phyloP scores from a whole-genome alignment of 2,329 filamentous ascomycete genomes.

The Aspergillus fijiensis region DNA sequence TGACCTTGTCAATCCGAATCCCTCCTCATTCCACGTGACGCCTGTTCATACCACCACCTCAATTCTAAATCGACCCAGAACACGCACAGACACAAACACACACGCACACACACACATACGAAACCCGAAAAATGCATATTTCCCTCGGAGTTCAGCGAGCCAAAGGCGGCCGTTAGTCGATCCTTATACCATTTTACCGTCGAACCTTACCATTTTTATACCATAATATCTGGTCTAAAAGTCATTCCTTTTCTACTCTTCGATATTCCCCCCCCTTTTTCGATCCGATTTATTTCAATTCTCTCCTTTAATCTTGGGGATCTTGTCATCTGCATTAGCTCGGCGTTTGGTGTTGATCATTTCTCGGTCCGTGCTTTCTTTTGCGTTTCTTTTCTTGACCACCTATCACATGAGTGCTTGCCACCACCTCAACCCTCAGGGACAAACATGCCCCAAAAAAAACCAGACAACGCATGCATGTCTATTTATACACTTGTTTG shows the following conservation, averaged over 20 bases:
- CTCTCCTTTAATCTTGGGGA: background rate
- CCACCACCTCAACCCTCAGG: background rate
- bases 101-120: background rate
- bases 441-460: background rate
- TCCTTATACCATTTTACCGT: background rate
- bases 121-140: slow-evolving; percentile 1
- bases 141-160: slow-evolving; percentile 7
- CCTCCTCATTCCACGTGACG: background rate
- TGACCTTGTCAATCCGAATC: slow-evolving; percentile 1
- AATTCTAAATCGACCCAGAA: background rate
- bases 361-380: background rate
- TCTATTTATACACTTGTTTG: background rate
- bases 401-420: background rate
- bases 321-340: slow-evolving; percentile 7
- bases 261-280: background rate
- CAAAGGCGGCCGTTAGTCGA: slow-evolving; percentile 4
- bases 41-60: background rate
- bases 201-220: background rate
- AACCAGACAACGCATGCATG: background rate
- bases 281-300: background rate
- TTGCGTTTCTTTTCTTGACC: background rate
- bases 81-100: background rate
- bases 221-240: slow-evolving; percentile 6
- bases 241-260: slow-evolving; percentile 1
- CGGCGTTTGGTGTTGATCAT: slow-evolving; percentile 7